These are phyloP conservation scores for Lepiota brunneoincarnata DNA, from an alignment of 768 basidiomycete genomes.

Conservation along the genomic window DNA sequence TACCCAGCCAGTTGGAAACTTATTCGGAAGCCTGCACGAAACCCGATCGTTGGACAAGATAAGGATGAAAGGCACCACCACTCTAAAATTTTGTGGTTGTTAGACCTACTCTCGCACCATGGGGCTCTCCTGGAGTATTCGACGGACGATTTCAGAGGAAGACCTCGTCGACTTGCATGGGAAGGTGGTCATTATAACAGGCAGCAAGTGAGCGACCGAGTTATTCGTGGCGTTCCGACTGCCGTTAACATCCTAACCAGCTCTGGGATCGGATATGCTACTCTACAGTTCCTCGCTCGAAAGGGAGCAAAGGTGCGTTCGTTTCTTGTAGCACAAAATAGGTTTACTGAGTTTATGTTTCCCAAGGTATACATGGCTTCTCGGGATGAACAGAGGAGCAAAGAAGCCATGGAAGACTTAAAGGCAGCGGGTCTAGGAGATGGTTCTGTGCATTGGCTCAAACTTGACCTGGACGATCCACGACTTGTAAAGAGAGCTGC, in stretches of 20 bases:
- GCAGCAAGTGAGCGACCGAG: conserved; percentile 34
- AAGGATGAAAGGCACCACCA: too few species aligned
- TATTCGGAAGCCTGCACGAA: too few species aligned
- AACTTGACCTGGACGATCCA: conserved; percentile 51
- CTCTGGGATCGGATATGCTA: conserved; percentile 9
- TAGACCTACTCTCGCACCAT: too few species aligned
- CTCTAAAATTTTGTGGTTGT: too few species aligned
- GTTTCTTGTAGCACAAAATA: not conserved
- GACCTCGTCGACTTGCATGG: conserved; percentile 42
- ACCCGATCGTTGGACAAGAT: too few species aligned
- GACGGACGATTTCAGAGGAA: conserved; percentile 18
- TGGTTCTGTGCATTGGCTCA: conserved; percentile 46
- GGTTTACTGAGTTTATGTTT: not conserved
- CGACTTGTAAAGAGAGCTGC: conserved; percentile 45
- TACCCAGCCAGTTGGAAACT: too few species aligned
- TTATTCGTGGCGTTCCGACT: not conserved
- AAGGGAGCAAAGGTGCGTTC: conserved; percentile 8
- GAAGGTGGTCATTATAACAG: conserved; percentile 45
- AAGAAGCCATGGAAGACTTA: conserved; percentile 22
- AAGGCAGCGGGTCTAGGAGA: conserved; percentile 41
- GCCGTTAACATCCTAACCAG: not conserved
- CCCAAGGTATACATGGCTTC: conserved; percentile 14
- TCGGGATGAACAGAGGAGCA: conserved; percentile 1
- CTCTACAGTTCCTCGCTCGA: conserved; percentile 10
- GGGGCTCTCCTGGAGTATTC: too few species aligned